These are phyloP conservation scores for Annulohypoxylon bovei DNA, from an alignment of 495 filamentous ascomycete species.

Conservation along the genomic window DNA sequence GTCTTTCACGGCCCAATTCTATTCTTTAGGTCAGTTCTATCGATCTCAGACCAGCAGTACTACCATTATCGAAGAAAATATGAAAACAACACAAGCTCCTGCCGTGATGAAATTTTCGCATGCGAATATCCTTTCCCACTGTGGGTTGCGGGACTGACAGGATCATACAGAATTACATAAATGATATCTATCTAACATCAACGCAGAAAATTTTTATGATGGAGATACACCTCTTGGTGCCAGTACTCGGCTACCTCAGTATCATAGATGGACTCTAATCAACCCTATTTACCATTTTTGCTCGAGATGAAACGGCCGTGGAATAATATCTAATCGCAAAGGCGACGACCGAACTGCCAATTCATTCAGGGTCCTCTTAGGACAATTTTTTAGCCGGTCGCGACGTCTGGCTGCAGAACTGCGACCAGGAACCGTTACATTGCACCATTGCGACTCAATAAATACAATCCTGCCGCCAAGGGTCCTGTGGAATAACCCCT, in stretches of 20 bases:
- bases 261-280: conserved; percentile 6
- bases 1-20: conserved; percentile 40
- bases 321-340: conserved; percentile 12
- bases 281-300: conserved; percentile 6
- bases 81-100: conserved; percentile 9
- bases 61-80: conserved; percentile 21
- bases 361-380: conserved; percentile 18
- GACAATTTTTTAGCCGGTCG: conserved; percentile 33
- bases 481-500: conserved; percentile 17
- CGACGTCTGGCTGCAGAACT: conserved; percentile 29
- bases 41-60: conserved; percentile 25
- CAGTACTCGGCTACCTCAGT: conserved; percentile 1
- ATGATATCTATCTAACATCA: conserved; percentile 21
- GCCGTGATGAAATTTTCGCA: conserved; percentile 30
- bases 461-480: conserved; percentile 23
- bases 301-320: conserved; percentile 23
- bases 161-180: conserved; percentile 18
- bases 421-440: conserved; percentile 29
- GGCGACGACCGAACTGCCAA: conserved; percentile 3
- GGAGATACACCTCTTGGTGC: conserved; percentile 16
- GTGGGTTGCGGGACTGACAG: conserved; percentile 24
- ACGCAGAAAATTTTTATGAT: conserved; percentile 25
- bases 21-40: conserved; percentile 27
- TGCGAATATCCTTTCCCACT: conserved; percentile 23
- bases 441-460: conserved; percentile 26